Evolutionary conservation across 768 basidiomycete genomes (phyloP).

Genomic region (Amanita subjunquillea): DNA sequence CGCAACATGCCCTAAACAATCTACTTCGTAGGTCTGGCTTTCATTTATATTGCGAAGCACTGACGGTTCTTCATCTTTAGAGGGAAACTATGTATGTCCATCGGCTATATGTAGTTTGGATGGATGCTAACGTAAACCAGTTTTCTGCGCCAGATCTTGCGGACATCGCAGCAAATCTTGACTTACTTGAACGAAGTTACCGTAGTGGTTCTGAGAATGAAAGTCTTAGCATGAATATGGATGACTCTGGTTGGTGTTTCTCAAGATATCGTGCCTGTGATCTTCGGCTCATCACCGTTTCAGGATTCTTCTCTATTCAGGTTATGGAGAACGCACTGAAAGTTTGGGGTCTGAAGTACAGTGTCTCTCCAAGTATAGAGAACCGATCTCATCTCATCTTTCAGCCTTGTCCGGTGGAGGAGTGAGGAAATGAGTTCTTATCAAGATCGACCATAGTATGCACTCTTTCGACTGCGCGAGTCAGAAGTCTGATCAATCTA

Average conservation of each 20-base stretch:
- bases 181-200: constrained; percentile 53
- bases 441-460: constrained; percentile 71
- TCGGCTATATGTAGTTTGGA: constrained; percentile 2
- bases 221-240: constrained; percentile 76
- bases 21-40: constrained; percentile 36
- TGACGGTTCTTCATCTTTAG: constrained; percentile 14
- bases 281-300: neutral
- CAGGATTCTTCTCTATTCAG: constrained; percentile 89
- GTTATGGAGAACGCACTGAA: constrained; percentile 78
- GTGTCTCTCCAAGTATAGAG: constrained; percentile 2
- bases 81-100: constrained; percentile 32
- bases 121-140: constrained; percentile 24
- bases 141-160: constrained; percentile 76
- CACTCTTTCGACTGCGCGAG: constrained; percentile 5
- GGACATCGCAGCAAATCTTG: constrained; percentile 58
- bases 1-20: constrained; percentile 78
- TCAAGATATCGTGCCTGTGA: neutral
- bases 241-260: constrained; percentile 67
- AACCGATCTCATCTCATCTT: constrained; percentile 4
- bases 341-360: constrained; percentile 76
- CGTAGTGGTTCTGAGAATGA: constrained; percentile 31
- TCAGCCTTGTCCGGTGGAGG: constrained; percentile 76
- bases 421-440: constrained; percentile 71
- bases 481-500: constrained; percentile 15
- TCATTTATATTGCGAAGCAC: neutral